phyloP scores from a whole-genome alignment of 2,329 filamentous ascomycete genomes.

The Graphilbum ipis-grandicollis region DNA sequence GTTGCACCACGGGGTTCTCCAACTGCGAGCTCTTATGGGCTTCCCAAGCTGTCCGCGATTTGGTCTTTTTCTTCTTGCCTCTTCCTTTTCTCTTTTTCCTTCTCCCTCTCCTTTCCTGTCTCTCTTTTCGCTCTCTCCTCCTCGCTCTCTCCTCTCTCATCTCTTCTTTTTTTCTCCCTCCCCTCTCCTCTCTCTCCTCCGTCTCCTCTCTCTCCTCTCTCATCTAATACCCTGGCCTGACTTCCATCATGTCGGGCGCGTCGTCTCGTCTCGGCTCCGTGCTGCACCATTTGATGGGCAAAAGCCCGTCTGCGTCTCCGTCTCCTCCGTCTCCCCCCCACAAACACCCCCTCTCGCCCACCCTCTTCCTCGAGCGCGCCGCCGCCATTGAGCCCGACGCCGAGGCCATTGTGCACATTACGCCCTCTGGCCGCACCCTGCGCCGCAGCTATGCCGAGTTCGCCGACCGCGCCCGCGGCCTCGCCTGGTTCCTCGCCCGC shows the following conservation, averaged over 20 bases:
- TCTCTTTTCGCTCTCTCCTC: not conserved
- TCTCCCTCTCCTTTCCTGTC: not conserved
- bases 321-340: too few relatives aligned
- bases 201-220: not conserved
- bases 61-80: not conserved
- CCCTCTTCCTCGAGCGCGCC: constrained; percentile 65
- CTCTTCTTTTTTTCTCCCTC: not conserved
- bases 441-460: constrained; percentile 65
- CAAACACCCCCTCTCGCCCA: constrained; percentile 69
- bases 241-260: constrained; percentile 43
- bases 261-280: constrained; percentile 43
- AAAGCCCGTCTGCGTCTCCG: constrained; percentile 13
- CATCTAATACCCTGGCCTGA: too few relatives aligned
- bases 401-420: constrained; percentile 71
- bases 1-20: too few relatives aligned
- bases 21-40: too few relatives aligned
- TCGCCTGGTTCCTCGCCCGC: constrained; percentile 75
- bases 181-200: not conserved
- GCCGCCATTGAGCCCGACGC: constrained; percentile 77
- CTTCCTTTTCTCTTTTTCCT: not conserved
- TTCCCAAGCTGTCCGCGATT: too few relatives aligned
- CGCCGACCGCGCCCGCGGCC: constrained; percentile 68
- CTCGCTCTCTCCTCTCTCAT: not conserved
- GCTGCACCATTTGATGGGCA: constrained; percentile 25
- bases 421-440: constrained; percentile 55